These are phyloP conservation scores for Proliferodiscus dingleyae DNA, from an alignment of 2,329 filamentous ascomycete genomes.

Conservation along the genomic window DNA sequence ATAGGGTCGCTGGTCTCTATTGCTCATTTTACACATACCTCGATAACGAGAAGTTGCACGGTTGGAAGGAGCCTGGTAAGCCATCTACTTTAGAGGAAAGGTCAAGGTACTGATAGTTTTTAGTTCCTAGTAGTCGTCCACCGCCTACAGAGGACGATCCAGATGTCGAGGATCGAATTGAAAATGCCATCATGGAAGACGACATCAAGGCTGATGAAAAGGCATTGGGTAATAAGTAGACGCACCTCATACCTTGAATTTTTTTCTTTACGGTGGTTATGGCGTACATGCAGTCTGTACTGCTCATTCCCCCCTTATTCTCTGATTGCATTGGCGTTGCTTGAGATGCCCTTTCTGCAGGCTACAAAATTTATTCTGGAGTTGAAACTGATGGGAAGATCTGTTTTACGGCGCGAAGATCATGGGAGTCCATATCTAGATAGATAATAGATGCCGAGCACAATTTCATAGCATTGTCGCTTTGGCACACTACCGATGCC, in stretches of 20 bases:
- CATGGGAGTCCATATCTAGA: background rate
- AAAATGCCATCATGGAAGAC: slow-evolving; percentile 12
- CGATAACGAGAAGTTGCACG: slow-evolving; percentile 63
- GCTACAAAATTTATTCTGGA: background rate
- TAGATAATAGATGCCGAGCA: background rate
- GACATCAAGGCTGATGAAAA: slow-evolving; percentile 16
- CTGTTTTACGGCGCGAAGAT: background rate
- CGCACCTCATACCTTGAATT: background rate
- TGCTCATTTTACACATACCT: slow-evolving; percentile 62
- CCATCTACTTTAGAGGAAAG: background rate
- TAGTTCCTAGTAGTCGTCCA: slow-evolving; percentile 25
- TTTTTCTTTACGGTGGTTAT: background rate
- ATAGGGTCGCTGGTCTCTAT: slow-evolving; percentile 48
- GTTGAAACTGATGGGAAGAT: background rate
- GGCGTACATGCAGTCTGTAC: background rate
- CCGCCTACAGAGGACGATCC: slow-evolving; percentile 30
- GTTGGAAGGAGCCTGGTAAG: slow-evolving; percentile 54
- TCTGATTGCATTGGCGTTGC: background rate
- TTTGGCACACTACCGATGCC: background rate
- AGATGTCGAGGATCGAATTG: slow-evolving; percentile 23
- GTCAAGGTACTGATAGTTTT: slow-evolving; percentile 1
- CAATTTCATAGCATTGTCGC: background rate
- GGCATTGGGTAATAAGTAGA: no score
- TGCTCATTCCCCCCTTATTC: background rate
- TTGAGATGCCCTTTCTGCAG: background rate